Evolutionary conservation across 208 protist genomes (phyloP).

Genomic region (Crithidia bombi): DNA sequence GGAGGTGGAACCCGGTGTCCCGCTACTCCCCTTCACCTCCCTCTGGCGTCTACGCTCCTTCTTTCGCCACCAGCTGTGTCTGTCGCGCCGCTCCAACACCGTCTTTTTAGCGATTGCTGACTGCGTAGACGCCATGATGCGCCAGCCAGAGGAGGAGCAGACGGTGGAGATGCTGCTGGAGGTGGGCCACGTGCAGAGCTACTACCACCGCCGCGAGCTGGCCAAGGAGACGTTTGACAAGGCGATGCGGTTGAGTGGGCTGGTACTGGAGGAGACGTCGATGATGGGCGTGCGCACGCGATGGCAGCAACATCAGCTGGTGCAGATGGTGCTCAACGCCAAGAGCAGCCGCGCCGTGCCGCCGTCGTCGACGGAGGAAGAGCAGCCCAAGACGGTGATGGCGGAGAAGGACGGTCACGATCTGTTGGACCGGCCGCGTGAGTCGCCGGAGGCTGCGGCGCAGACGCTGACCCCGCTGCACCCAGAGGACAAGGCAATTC

Average conservation of each 20-base stretch:
- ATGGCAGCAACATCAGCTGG: conserved; percentile 87
- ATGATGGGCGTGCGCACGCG: conserved; percentile 92
- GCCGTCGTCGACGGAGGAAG: conserved; percentile 30
- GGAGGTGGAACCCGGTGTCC: conserved; percentile 22
- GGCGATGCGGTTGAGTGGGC: conserved; percentile 63
- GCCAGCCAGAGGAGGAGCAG: conserved; percentile 47
- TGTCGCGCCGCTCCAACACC: conserved; percentile 76
- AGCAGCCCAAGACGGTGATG: conserved; percentile 61
- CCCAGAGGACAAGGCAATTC: conserved; percentile 84
- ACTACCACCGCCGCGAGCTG: conserved; percentile 85
- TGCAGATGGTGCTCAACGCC: conserved; percentile 87
- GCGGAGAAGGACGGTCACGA: conserved; percentile 85
- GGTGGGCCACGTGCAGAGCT: conserved; percentile 83
- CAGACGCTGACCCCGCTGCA: conserved; percentile 61
- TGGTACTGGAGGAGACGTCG: conserved; percentile 74
- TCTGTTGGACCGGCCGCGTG: conserved; percentile 78
- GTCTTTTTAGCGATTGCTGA: conserved; percentile 67
- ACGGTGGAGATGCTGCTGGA: conserved; percentile 77
- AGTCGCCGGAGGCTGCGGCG: conserved; percentile 45
- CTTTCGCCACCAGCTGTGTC: conserved; percentile 81
- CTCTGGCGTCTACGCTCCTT: conserved; percentile 78
- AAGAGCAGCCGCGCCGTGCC: conserved; percentile 44
- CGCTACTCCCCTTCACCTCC: conserved; percentile 49
- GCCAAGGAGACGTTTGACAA: conserved; percentile 69
- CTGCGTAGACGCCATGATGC: conserved; percentile 73